Conservation (phyloP, 345 rosid genomes). For the Citrus sp. region DNA sequence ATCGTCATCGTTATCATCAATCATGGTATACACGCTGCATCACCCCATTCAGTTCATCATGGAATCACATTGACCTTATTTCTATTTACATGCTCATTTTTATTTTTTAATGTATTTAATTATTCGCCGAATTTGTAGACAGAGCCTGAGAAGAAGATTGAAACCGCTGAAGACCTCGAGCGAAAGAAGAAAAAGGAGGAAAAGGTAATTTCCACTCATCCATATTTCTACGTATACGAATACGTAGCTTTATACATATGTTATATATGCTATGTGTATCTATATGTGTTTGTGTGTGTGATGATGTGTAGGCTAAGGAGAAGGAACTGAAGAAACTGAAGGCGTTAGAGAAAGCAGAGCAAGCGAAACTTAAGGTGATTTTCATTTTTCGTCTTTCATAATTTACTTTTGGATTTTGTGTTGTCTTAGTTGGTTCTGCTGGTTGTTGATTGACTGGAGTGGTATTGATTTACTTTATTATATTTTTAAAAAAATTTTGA, state of each 20-base stretch:
- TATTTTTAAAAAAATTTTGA: neutral
- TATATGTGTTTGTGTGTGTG: neutral
- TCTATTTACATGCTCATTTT: neutral
- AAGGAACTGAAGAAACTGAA: slow-evolving; percentile 81
- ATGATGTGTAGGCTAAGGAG: slow-evolving; percentile 52
- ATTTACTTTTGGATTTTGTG: neutral
- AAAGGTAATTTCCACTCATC: slow-evolving; percentile 39
- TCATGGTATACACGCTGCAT: neutral
- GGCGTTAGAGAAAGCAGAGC: slow-evolving; percentile 70
- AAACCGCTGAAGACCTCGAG: slow-evolving; percentile 71
- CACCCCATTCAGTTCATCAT: neutral
- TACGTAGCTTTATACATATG: neutral
- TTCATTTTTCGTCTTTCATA: neutral
- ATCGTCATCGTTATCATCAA: neutral
- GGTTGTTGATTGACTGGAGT: neutral
- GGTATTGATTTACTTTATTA: neutral
- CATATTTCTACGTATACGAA: neutral
- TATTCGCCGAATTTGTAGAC: slow-evolving; percentile 27
- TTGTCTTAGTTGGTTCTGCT: neutral
- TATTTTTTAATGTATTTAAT: neutral
- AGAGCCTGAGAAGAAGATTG: slow-evolving; percentile 47
- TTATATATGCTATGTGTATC: neutral
- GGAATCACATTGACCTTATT: neutral
- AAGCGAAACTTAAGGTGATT: slow-evolving; percentile 59
- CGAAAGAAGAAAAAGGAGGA: slow-evolving; percentile 91